Base-by-base conservation (phyloP, 768 basidiomycete species). In the Suillus occidentalis region DNA sequence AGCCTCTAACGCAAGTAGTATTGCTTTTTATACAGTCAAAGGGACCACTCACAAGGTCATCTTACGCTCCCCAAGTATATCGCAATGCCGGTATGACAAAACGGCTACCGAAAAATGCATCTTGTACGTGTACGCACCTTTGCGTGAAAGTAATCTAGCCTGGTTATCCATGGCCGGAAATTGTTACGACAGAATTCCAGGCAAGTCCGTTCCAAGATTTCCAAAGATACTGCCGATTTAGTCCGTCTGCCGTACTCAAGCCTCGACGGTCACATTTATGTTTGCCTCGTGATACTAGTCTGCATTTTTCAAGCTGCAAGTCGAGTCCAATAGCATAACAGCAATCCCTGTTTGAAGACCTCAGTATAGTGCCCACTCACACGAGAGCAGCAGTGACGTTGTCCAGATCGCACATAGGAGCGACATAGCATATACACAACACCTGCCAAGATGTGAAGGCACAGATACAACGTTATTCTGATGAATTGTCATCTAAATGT, bases 401-500 rank as follows among this genome's bases (percentile, higher is more conserved):
- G 57, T 25, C 39, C 25, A 25, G 58, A 59, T 40, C 40, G 37
- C 25, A 55, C 6, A 59, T 31, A 31, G 58, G 40, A 28, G 50
- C 34, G 34, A 59, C 50, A 40, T 34, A 61, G 28, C 37, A 62
- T 50, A 39, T 60, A 37, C 58, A 36, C 52, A 62, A 37, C 45
- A 39, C 49, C 31, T 55, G 61, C 14, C n/a, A 60, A 36, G 61
- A 62, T 39, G 58, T 42, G 42, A 18, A 61, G 25, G 20, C 62
- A 16, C 25, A 59, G 40, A 59, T 43, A 59, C 25, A 59, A 42
- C 10, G 25, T 59, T 31, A 59, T 59, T 57, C 14, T 13, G 56
- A 25, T 39, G 56, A 25, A 57, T 25, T 60, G 60, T 76, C 82
- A 82, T 78, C 82, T 87, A 80, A 90, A 91, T 22, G 89, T 89